Base-by-base conservation (phyloP, 2,329 filamentous ascomycete genomes). In the Hypoxylon sp. region DNA sequence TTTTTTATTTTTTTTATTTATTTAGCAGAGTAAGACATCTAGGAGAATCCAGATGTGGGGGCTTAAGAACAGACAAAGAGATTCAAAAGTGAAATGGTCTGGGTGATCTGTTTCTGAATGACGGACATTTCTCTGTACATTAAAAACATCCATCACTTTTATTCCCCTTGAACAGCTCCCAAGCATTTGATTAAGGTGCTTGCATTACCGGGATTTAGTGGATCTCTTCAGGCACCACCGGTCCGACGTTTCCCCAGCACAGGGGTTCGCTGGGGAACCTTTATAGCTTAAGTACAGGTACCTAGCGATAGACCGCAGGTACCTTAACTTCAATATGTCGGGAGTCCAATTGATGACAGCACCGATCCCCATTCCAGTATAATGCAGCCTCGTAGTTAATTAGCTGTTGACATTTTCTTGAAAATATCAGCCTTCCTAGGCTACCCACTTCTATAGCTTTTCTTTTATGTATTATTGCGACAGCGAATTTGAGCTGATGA, bases 161-260 rank as follows among this genome's bases (percentile, higher is more conserved):
- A 52, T 68, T 59, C 62, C 65, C 68, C 65, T 70, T 68, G 65
- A 70, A 68, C 29, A 31, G 67, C 67, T 69, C 46, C 58, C 57
- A 37, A 26, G 58, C 62, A 63, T 63, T 67, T 63, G 61, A 63
- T 68, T 68, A 65, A 62, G 53, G 48, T 52, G 29, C 60, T 65
- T 65, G 47, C 35, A 53, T 37, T 54, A 50, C 57, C 47, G 63
- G 63, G 46, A 56, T 71, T 68, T 67, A 64, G 70, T 68, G 68
- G 67, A 54, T 48, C 63, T 53, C 48, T 42, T 59, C 33, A 55
- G 58, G 52, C 46, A 19, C 42, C 5, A 26, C 37, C 73, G 72
- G 72, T 72, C 74, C 74, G 74, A 75, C 65, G 54, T 74, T 74
- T 75, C 66, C 68, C 70, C 74, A 72, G 56, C 52, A 68, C 62